phyloP scores from a whole-genome alignment of 208 protist genomes.

The Trypanosoma melophagium region DNA sequence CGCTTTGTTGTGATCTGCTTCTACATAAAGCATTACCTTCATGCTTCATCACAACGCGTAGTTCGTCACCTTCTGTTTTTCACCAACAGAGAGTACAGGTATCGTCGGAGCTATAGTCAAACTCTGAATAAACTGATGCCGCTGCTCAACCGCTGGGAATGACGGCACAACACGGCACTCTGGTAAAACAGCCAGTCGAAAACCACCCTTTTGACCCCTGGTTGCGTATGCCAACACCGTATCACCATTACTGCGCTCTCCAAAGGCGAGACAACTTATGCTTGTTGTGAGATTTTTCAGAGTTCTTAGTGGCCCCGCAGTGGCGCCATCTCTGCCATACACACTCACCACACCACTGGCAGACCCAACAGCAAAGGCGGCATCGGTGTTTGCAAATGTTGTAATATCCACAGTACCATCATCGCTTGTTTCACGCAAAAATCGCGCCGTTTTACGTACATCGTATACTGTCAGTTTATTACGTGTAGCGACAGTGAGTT shows the following conservation, averaged over 20 bases:
- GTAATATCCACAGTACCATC: conserved; percentile 66
- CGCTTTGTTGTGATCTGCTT: not conserved
- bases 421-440: conserved; percentile 57
- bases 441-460: conserved; percentile 65
- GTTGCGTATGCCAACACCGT: conserved; percentile 66
- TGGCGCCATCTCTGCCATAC: conserved; percentile 35
- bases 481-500: conserved; percentile 63
- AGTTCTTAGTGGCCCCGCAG: conserved; percentile 29
- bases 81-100: conserved; percentile 85
- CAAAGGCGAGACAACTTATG: conserved; percentile 58
- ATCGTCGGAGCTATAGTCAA: conserved; percentile 61
- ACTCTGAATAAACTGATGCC: conserved; percentile 76
- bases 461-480: conserved; percentile 76
- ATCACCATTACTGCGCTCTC: conserved; percentile 53
- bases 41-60: conserved; percentile 63
- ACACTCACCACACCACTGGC: conserved; percentile 76
- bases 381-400: conserved; percentile 40
- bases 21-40: not conserved
- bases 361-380: conserved; percentile 59
- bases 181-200: conserved; percentile 72
- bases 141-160: conserved; percentile 66
- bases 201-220: conserved; percentile 70
- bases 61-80: conserved; percentile 81
- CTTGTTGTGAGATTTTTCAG: conserved; percentile 82
- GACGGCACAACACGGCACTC: conserved; percentile 71